Evolutionary conservation across 345 rosid genomes (phyloP).

Genomic region (Bruguiera gymnorhiza): DNA sequence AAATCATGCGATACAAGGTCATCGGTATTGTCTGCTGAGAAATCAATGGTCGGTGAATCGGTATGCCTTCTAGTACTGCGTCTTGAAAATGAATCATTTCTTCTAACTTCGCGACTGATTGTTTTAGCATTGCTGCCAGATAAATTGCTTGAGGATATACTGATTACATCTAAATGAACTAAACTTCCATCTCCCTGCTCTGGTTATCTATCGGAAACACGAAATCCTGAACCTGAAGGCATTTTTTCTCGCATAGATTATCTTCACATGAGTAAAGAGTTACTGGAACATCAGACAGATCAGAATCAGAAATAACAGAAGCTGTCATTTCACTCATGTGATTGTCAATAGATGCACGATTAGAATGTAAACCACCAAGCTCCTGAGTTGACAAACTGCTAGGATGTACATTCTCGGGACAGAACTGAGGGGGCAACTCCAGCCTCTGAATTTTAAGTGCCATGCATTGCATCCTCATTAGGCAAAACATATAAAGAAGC

Average conservation of each 20-base stretch:
- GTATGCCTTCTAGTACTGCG: conserved; percentile 40
- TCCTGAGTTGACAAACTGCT: conserved; percentile 30
- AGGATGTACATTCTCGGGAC: conserved; percentile 26
- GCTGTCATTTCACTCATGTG: conserved; percentile 29
- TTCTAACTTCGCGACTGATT: conserved; percentile 40
- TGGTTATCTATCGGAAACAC: conserved; percentile 41
- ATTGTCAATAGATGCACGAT: conserved; percentile 26
- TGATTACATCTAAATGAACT: conserved; percentile 51
- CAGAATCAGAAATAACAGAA: conserved; percentile 19
- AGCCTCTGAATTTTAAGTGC: conserved; percentile 37
- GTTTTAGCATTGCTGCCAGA: conserved; percentile 38
- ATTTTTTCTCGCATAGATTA: conserved; percentile 29
- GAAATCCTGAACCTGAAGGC: conserved; percentile 51
- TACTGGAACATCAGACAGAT: conserved; percentile 27
- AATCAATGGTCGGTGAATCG: conserved; percentile 41
- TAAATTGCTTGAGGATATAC: conserved; percentile 47
- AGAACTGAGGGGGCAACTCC: conserved; percentile 30
- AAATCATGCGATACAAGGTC: conserved; percentile 36
- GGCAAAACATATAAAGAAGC: conserved; percentile 38
- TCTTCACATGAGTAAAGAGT: conserved; percentile 21
- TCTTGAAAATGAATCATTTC: conserved; percentile 57
- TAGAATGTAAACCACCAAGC: conserved; percentile 28
- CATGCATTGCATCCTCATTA: conserved; percentile 50
- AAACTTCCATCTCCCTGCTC: conserved; percentile 36
- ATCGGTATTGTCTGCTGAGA: conserved; percentile 42